Conservation (phyloP, 2,329 filamentous ascomycete species). For the Hymenotorrendiella dingleyae region DNA sequence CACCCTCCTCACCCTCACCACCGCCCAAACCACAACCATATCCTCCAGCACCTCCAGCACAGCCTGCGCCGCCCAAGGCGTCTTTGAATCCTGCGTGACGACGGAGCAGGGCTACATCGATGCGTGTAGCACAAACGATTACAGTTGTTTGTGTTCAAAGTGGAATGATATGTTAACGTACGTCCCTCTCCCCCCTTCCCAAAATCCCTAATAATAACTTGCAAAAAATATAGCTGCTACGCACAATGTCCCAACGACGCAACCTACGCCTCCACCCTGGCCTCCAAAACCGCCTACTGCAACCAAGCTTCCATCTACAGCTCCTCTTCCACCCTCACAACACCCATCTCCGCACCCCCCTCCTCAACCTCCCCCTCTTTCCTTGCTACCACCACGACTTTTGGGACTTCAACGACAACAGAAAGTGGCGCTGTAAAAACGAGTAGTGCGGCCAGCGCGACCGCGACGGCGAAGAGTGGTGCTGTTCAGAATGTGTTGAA, state of each 20-base stretch:
- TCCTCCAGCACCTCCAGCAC: constrained; percentile 10
- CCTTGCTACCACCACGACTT: constrained; percentile 4
- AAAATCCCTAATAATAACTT: constrained; percentile 1
- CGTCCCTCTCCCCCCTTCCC: constrained; percentile 9
- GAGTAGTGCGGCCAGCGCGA: neutral
- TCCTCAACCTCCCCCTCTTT: constrained; percentile 8
- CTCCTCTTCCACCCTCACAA: constrained; percentile 10
- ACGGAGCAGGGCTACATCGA: constrained; percentile 32
- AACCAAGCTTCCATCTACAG: constrained; percentile 19
- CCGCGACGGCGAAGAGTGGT: constrained; percentile 8
- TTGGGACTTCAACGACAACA: constrained; percentile 1
- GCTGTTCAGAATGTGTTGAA: no score
- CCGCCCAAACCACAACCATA: constrained; percentile 20
- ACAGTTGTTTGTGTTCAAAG: constrained; percentile 49
- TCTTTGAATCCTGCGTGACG: constrained; percentile 34
- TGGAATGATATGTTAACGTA: constrained; percentile 47
- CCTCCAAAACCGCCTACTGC: constrained; percentile 23
- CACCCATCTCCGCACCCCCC: constrained; percentile 14
- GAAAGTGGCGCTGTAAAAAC: constrained; percentile 2
- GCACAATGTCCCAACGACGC: constrained; percentile 54
- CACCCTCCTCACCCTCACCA: constrained; percentile 26
- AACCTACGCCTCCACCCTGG: constrained; percentile 16
- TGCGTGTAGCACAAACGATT: constrained; percentile 32
- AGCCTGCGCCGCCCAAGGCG: constrained; percentile 32
- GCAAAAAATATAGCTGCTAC: constrained; percentile 44